These are phyloP conservation scores for Panicum virgatum DNA, from an alignment of 202 grass and related monocot genomes.

Conservation along the genomic window DNA sequence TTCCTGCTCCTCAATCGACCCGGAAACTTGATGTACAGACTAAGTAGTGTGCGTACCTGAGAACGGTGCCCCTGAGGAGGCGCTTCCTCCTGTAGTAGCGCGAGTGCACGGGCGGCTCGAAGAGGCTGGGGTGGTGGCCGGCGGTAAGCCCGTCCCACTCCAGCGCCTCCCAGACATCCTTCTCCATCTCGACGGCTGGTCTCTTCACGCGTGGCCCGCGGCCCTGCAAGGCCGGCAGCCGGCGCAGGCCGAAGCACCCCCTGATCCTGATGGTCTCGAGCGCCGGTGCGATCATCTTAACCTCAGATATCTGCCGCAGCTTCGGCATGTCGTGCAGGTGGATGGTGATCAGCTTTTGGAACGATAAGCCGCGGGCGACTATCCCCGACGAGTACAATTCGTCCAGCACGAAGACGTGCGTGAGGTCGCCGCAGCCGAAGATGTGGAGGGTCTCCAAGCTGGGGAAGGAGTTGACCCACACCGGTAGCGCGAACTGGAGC, in stretches of 20 bases:
- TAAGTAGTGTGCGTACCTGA: constrained; percentile 4
- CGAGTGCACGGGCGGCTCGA: not conserved
- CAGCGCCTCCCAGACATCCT: constrained; percentile 25
- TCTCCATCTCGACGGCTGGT: not conserved
- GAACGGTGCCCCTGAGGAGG: not conserved
- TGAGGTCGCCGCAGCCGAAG: constrained; percentile 19
- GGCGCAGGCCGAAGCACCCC: not conserved
- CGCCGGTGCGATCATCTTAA: not conserved
- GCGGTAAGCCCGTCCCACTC: constrained; percentile 21
- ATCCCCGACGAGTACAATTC: rapidly evolving
- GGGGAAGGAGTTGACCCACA: not conserved
- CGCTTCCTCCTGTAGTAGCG: constrained; percentile 1
- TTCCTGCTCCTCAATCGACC: too few relatives aligned
- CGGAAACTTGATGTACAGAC: too few relatives aligned
- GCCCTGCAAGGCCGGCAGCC: not conserved
- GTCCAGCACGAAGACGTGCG: not conserved
- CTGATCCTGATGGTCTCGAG: not conserved
- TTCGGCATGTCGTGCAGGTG: constrained; percentile 20
- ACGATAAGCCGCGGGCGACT: rapidly evolving
- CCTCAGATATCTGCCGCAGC: not conserved
- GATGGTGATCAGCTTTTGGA: constrained; percentile 9
- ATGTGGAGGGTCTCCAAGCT: constrained; percentile 18
- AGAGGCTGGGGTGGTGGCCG: constrained; percentile 1
- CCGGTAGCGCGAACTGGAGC: constrained; percentile 5
- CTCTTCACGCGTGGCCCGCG: not conserved